Conservation (phyloP, 306 rosid genomes). For the Casuarina equisetifolia region DNA sequence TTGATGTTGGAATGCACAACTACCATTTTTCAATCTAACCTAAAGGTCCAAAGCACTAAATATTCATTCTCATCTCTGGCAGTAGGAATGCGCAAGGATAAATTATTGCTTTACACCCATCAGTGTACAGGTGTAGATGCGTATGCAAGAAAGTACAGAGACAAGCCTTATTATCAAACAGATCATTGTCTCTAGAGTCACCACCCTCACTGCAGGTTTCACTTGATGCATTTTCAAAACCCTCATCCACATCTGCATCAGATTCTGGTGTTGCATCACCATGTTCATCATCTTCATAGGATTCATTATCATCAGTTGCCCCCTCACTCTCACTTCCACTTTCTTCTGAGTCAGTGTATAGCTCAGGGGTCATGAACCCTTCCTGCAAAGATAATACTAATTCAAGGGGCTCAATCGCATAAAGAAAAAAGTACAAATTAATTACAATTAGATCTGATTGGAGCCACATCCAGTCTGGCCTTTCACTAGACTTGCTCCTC, state of each 20-base stretch:
- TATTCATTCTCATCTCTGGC: neutral
- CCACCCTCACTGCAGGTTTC: constrained; percentile 55
- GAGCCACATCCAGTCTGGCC: neutral
- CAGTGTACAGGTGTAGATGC: constrained; percentile 13
- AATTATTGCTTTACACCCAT: neutral
- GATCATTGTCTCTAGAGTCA: constrained; percentile 38
- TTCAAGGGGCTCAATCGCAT: constrained; percentile 34
- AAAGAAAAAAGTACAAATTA: neutral
- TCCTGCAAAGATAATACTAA: constrained; percentile 62
- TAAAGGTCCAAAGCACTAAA: constrained; percentile 1
- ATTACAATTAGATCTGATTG: neutral
- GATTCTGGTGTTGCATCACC: constrained; percentile 58
- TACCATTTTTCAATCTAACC: neutral
- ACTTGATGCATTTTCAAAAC: constrained; percentile 44
- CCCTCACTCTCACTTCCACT: constrained; percentile 78
- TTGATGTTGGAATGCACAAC: neutral
- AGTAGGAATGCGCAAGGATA: neutral
- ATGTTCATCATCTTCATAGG: constrained; percentile 69
- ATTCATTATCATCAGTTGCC: constrained; percentile 70
- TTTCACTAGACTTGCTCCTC: neutral
- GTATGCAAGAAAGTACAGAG: constrained; percentile 26
- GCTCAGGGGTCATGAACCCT: constrained; percentile 63
- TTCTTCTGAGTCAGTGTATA: constrained; percentile 76
- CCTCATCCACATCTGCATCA: constrained; percentile 57
- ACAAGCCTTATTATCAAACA: constrained; percentile 51